phyloP scores from a whole-genome alignment of 345 rosid species.

The Euphorbia peplus region DNA sequence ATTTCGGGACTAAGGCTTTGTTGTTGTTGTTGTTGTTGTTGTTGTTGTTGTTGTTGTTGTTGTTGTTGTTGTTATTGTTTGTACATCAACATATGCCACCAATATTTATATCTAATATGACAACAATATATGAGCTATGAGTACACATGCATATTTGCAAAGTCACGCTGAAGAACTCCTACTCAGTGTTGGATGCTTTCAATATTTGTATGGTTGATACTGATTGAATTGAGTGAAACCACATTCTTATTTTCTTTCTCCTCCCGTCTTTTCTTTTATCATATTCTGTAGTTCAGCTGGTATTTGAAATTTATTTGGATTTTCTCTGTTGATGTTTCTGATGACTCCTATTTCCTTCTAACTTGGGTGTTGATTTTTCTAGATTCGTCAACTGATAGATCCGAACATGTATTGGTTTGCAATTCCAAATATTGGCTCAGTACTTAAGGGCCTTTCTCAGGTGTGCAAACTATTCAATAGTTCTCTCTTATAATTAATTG shows the following conservation, averaged over 20 bases:
- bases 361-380: conserved; percentile 17
- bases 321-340: neutral
- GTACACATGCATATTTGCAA: neutral
- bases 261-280: neutral
- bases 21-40: no score
- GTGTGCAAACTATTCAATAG: conserved; percentile 28
- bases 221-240: neutral
- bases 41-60: no score
- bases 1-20: no score
- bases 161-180: neutral
- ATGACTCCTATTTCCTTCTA: conserved; percentile 11
- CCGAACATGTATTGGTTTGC: conserved; percentile 92
- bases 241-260: neutral
- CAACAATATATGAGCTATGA: neutral
- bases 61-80: no score
- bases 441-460: conserved; percentile 84
- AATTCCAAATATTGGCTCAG: conserved; percentile 73
- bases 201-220: neutral
- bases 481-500: neutral
- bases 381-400: conserved; percentile 81
- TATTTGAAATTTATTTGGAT: neutral
- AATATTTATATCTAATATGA: neutral
- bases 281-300: neutral
- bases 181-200: neutral
- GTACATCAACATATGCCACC: neutral